Evolutionary conservation across 495 filamentous ascomycete species (phyloP), one percentile per base, ranked within the genome.

Genomic region (Chaetomium cochliodes): DNA sequence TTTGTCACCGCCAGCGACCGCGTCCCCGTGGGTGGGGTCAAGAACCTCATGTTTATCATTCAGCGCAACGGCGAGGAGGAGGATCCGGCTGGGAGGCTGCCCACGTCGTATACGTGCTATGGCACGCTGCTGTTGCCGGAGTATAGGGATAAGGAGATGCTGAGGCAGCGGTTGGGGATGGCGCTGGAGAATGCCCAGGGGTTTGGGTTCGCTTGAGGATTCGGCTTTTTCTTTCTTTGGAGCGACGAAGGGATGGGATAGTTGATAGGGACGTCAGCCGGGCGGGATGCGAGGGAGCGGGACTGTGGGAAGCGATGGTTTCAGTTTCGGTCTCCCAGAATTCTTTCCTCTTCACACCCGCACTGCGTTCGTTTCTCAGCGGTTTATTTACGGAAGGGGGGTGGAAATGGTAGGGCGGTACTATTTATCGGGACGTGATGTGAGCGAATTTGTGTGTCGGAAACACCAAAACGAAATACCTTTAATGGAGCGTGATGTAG

Each of bases 1-100:
- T 98, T 98, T 67, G 93, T 98, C 25, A 98, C 94, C 25, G 92
- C 92, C 5, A 93, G 88, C 74, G 92, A 96, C 73, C 86, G 94
- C 11, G 81, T 98, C 7, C 94, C 94, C 0, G 90, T 96, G 1
- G 91, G 88, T 44, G 93, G 93, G 13, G 83, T 91, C 64, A 81
- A 82, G 64, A 90, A 87, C 65, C 79, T 97, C 53, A 85, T 87
- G 77, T 98, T 98, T 74, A 83, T 88, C 39, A 80, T 98, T 37
- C 87, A 93, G 77, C 88, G 85, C 67, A 91, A 92, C 72, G 92
- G 91, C 11, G 83, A 84, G 52, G 86, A 86, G 60, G 83, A 88
- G 65, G 77, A 79, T 53, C 74, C 73, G 2, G 52, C 60, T 9
- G 76, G 74, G 65, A 81, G 86, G 67, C 77, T 97, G 70, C 93